Conservation (phyloP, 1,284 basidiomycete genomes). For the Somion occarium region DNA sequence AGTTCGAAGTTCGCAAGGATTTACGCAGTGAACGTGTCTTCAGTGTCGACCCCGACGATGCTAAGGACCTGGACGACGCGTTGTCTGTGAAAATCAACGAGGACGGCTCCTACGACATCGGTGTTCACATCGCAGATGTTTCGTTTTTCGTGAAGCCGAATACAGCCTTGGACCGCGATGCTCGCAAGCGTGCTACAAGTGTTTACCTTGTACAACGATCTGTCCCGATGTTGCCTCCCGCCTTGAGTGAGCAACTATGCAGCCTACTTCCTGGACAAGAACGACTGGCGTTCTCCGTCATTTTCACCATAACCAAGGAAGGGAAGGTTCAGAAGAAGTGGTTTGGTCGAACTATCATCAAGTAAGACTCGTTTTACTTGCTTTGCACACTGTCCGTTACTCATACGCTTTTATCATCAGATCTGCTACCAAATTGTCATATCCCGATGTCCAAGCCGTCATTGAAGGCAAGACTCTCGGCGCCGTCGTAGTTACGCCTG, state of each 20-base stretch:
- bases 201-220: conserved; percentile 95
- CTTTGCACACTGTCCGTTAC: neutral
- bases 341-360: conserved; percentile 92
- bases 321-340: conserved; percentile 83
- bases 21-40: conserved; percentile 84
- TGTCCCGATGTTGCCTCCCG: conserved; percentile 94
- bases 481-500: conserved; percentile 46
- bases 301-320: conserved; percentile 86
- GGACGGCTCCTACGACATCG: conserved; percentile 88
- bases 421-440: conserved; percentile 84
- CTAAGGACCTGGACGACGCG: conserved; percentile 95
- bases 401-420: conserved; percentile 37
- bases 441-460: conserved; percentile 75
- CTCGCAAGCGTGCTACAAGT: conserved; percentile 93
- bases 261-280: conserved; percentile 86
- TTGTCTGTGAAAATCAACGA: conserved; percentile 85
- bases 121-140: conserved; percentile 94
- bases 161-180: conserved; percentile 95
- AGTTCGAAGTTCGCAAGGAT: conserved; percentile 85
- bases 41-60: conserved; percentile 87
- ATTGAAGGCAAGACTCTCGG: conserved; percentile 72
- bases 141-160: conserved; percentile 96
- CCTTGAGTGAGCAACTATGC: conserved; percentile 89
- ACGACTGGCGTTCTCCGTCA: conserved; percentile 83
- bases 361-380: conserved; percentile 40